Conservation (phyloP, 768 basidiomycete genomes). For the Lactarius evosmus region DNA sequence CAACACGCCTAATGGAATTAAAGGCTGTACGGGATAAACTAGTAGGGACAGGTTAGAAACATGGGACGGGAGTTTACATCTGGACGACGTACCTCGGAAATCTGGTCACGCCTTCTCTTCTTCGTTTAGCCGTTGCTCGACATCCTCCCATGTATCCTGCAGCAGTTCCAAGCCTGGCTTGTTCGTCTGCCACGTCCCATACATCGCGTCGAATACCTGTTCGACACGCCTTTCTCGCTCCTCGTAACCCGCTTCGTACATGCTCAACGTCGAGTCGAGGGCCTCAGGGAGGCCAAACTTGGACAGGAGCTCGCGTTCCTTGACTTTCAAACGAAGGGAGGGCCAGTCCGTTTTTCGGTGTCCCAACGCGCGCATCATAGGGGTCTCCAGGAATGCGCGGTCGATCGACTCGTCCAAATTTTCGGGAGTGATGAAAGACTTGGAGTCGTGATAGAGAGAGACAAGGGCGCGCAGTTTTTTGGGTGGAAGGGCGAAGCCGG, state of each 20-base stretch:
- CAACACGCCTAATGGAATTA: neutral
- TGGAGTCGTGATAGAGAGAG: slow-evolving; percentile 73
- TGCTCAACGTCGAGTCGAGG: slow-evolving; percentile 1
- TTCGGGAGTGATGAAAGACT: slow-evolving; percentile 65
- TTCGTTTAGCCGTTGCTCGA: slow-evolving; percentile 20
- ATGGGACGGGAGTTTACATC: neutral
- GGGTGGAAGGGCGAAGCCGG: slow-evolving; percentile 42
- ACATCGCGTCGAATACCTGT: slow-evolving; percentile 26
- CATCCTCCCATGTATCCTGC: slow-evolving; percentile 26
- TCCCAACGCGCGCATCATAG: neutral
- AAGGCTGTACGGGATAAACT: neutral
- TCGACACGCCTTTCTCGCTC: slow-evolving; percentile 14
- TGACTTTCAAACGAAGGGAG: slow-evolving; percentile 26
- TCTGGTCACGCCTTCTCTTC: slow-evolving; percentile 14
- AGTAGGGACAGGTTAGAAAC: neutral
- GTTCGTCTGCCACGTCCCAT: slow-evolving; percentile 23
- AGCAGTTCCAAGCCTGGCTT: slow-evolving; percentile 26
- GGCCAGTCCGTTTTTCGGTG: slow-evolving; percentile 26
- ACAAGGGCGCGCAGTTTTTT: slow-evolving; percentile 68
- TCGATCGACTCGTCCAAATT: slow-evolving; percentile 65
- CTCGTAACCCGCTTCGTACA: slow-evolving; percentile 5
- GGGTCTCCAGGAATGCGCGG: slow-evolving; percentile 46
- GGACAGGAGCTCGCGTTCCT: slow-evolving; percentile 20
- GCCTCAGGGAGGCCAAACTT: slow-evolving; percentile 23
- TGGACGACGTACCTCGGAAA: slow-evolving; percentile 7